Percentiles rank a stretch among this genome's conserved stretches.
These are phyloP conservation scores for Solanum pimpinellifolium DNA, from an alignment of 257 asterid genomes.

Conservation along the genomic window DNA sequence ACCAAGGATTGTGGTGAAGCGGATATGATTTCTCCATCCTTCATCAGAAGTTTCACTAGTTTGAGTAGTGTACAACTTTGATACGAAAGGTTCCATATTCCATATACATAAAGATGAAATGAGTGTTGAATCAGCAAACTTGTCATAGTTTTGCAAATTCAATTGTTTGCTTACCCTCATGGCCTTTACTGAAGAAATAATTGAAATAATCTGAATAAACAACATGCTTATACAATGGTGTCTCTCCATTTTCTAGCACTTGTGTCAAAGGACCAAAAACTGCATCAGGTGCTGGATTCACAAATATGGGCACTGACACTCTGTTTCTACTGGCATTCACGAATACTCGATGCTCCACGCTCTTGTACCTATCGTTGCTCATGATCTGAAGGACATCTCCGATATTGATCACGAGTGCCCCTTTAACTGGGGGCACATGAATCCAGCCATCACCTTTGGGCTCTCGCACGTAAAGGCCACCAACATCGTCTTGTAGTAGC, in stretches of 20 bases:
- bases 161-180: slow-evolving; percentile 37
- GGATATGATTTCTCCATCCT: neutral
- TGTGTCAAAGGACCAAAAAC: slow-evolving; percentile 29
- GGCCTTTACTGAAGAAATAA: slow-evolving; percentile 42
- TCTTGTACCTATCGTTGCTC: slow-evolving; percentile 45
- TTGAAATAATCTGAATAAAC: slow-evolving; percentile 34
- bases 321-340: slow-evolving; percentile 19
- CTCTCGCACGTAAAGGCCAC: slow-evolving; percentile 40
- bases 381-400: slow-evolving; percentile 39
- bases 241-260: slow-evolving; percentile 31
- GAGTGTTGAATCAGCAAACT: neutral
- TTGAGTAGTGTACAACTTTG: neutral
- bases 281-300: slow-evolving; percentile 23
- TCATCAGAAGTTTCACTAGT: neutral
- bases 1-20: neutral
- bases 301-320: slow-evolving; percentile 41
- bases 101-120: neutral
- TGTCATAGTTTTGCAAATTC: slow-evolving; percentile 33
- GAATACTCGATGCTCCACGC: slow-evolving; percentile 45
- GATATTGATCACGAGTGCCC: slow-evolving; percentile 33
- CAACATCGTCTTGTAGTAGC: slow-evolving; percentile 50
- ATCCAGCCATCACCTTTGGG: slow-evolving; percentile 21
- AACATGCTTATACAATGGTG: slow-evolving; percentile 23
- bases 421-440: slow-evolving; percentile 33
- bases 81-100: neutral